These are phyloP conservation scores for Rutstroemia sp. DNA, from an alignment of 2,329 filamentous ascomycete species.

Conservation along the genomic window DNA sequence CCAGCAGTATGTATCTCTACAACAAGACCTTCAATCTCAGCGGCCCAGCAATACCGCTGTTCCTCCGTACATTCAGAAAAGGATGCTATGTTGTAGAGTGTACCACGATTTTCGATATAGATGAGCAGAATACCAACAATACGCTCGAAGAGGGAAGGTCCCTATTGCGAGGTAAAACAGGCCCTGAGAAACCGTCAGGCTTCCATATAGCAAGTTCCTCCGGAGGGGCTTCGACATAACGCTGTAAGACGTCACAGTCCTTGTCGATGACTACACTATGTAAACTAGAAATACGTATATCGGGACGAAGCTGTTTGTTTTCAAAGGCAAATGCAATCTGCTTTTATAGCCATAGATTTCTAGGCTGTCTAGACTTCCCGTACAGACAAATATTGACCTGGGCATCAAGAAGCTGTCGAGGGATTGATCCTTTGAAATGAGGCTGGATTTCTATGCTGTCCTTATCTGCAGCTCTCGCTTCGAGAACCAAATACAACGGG, in stretches of 20 bases:
- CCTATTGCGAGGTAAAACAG: too few species aligned
- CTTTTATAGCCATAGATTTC: neutral
- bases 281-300: neutral
- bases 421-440: neutral
- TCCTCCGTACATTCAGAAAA: neutral
- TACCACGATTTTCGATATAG: neutral
- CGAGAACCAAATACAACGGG: neutral
- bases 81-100: neutral
- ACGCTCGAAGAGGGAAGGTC: neutral
- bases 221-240: neutral
- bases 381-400: neutral
- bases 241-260: neutral
- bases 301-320: neutral
- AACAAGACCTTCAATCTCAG: neutral
- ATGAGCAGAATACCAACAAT: neutral
- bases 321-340: neutral
- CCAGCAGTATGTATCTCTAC: neutral
- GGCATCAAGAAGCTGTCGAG: neutral
- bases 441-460: neutral
- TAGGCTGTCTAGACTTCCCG: neutral
- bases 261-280: neutral
- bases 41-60: neutral
- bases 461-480: neutral
- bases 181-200: neutral
- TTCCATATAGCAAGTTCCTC: neutral